Evolutionary conservation across 148 eudicot species (phyloP), one percentile per base, ranked within the genome.

Genomic region (Selenicereus undatus): DNA sequence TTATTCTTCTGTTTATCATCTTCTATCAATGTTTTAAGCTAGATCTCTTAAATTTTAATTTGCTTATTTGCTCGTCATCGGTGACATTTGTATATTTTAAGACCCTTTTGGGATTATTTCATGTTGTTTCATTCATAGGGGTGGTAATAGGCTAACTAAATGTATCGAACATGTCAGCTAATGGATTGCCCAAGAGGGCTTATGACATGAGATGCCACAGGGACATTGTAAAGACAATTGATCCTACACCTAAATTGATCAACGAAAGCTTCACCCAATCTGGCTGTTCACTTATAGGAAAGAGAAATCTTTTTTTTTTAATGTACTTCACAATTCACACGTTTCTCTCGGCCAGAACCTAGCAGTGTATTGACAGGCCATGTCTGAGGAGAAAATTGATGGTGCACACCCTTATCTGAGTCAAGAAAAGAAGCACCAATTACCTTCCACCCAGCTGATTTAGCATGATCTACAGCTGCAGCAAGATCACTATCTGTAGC

Each of bases 381-480:
- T 32, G 20, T 39, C 42, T 0, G 42, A 29, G 29, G 52, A 73
- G 26, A 35, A 6, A 73, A 74, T 26, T 4, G n/a, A 35, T 20
- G 12, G 54, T 17, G 22, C 42, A 52, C 30, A 66, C 17, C 12
- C 9, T 26, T 11, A 22, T 27, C 73, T 30, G 21, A 48, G 73
- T 76, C 21, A n/a, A 51, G 2, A 71, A 51, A 64, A 58, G 68
- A 39, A 79, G 66, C 21, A 72, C 8, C 32, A 58, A 76, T 86
- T 83, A 96, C 99, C 99, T 96, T 96, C 99, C 97, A 91, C 45
- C 93, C 93, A 54, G 93, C 91, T 82, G 78, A 83, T 82, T 86
- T 91, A 29, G 99, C 99, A 89, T 96, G 99, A 58, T 96, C 99
- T 35, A 96, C 92, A 73, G 99, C 99, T 70, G 99, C 98, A 77